Evolutionary conservation across 805 yeast genomes (phyloP), one percentile per base, ranked within the genome.

Genomic region (Schwanniomyces vanrijiae): DNA sequence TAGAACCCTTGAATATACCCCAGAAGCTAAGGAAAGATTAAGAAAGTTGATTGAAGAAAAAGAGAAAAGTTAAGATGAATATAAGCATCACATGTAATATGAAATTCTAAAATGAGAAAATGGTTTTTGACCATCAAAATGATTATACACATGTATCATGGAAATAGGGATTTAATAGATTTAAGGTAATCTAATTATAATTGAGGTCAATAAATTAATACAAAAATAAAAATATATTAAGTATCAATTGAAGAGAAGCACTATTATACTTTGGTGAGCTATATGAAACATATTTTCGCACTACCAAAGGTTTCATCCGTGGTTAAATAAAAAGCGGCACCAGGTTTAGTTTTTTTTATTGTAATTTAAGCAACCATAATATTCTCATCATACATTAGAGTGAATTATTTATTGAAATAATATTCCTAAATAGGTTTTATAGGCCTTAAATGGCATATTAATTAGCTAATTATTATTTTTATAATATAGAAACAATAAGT

Each of bases 1-100:
- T 5, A 50, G 71, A 24, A 69, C 76, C 1, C 61, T 73, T 57
- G 72, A 72, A 10, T 71, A 68, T 46, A 73, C 70, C 1, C 75
- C 76, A 0, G 77, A 73, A 45, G 77, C 76, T 5, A 68, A 71
- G 52, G 68, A 61, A 47, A 51, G 71, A 40, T 55, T 71, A 40
- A 48, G 46, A 42, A 57, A 54, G 50, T 42, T 55, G 16, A 43
- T 64, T 13, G 62, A 61, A 38, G 62, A 61, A 43, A 50, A 55
- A 20, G 47, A 52, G 22, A 22, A 39, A 29, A 34, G 39, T 20
- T 18, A 42, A 24, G 24, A 31, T 31, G 18, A 18, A 25, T 31
- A 3, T 6, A 14, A 31, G 8, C 34, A 24, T 5, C 26, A 24
- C 26, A 5, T 24, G 26, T 9, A 24, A 24, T 24, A 24, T 24